A percentile compares a stretch with the other conserved stretches of the same genome.
These are phyloP conservation scores for Amanita molliuscula DNA, from an alignment of 768 basidiomycete species.

Conservation along the genomic window DNA sequence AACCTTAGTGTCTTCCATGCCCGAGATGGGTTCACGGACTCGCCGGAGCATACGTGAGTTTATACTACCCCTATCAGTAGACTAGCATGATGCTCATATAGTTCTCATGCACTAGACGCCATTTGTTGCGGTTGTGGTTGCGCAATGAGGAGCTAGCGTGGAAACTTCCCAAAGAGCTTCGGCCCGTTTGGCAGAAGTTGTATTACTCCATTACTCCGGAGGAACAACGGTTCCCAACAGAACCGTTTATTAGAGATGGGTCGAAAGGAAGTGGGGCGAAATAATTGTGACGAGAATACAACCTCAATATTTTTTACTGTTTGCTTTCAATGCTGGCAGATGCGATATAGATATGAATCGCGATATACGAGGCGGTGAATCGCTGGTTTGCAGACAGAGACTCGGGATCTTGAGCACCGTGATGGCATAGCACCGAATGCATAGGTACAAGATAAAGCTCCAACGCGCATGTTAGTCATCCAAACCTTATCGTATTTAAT, in stretches of 20 bases:
- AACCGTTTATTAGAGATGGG: slow-evolving; percentile 30
- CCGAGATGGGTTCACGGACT: slow-evolving; percentile 32
- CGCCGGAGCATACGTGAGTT: slow-evolving; percentile 28
- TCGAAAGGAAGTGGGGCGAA: slow-evolving; percentile 20
- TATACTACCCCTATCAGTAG: background rate
- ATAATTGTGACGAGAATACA: background rate
- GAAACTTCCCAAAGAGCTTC: slow-evolving; percentile 28
- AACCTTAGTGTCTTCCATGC: slow-evolving; percentile 33
- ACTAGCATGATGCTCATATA: background rate
- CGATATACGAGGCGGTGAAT: too few species aligned
- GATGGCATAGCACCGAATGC: too few species aligned
- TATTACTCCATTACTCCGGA: slow-evolving; percentile 26
- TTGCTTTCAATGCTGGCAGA: too few species aligned
- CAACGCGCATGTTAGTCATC: background rate
- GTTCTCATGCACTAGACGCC: slow-evolving; percentile 19
- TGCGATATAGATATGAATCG: too few species aligned
- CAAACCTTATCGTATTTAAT: too few species aligned
- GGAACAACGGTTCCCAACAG: slow-evolving; percentile 33
- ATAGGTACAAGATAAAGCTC: too few species aligned
- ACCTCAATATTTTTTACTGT: too few species aligned
- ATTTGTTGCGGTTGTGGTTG: slow-evolving; percentile 34
- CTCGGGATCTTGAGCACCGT: too few species aligned
- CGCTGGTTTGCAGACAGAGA: too few species aligned
- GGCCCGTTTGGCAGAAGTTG: slow-evolving; percentile 26
- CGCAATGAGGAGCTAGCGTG: slow-evolving; percentile 37